Evolutionary conservation across 2,329 filamentous ascomycete genomes (phyloP), one percentile per base, ranked within the genome.

Genomic region (Geosmithia morbida): DNA sequence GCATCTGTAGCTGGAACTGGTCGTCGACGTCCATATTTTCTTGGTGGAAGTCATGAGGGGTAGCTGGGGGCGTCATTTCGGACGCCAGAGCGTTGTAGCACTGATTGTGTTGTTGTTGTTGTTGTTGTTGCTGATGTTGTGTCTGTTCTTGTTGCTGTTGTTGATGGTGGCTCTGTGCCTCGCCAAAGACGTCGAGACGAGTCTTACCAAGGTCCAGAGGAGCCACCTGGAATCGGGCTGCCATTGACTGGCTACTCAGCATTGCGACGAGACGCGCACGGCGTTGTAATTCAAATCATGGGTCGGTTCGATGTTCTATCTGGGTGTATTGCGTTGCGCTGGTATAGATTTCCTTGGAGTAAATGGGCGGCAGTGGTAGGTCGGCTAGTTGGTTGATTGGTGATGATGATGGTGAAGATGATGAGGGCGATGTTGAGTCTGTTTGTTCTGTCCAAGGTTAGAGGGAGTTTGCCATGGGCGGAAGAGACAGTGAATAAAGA

Each of bases 11-110:
- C 22, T 26, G 22, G 22, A 26, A 26, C 46, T 65, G 57, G 55
- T 67, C 56, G 55, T 64, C 59, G 14, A 62, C 58, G 48, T 57
- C 58, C 41, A 75, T 70, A 53, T 75, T 69, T 59, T 87, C 81
- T 58, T 75, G 74, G 20, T 78, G 81, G 57, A 74, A 74, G 63
- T 81, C 80, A 37, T 37, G 33, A 17, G 85, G 86, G 8, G 85
- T 89, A 51, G 81, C 69, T 41, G 86, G 85, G 26, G 86, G 85
- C 45, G 85, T 89, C 65, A 89, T 83, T 54, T 87, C 81, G 44
- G 74, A 66, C 20, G 41, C 16, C 16, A 17, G 33, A 16, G 33
- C 33, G 33, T 11, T 37, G 13, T 37, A 37, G 8, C 8, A 26
- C 8, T 26, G 22, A 8, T 4, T 26, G 8, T 26, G 22, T 26